Evolutionary conservation across 202 grass and related monocot species (phyloP).

Genomic region (Alloteropsis angusta): DNA sequence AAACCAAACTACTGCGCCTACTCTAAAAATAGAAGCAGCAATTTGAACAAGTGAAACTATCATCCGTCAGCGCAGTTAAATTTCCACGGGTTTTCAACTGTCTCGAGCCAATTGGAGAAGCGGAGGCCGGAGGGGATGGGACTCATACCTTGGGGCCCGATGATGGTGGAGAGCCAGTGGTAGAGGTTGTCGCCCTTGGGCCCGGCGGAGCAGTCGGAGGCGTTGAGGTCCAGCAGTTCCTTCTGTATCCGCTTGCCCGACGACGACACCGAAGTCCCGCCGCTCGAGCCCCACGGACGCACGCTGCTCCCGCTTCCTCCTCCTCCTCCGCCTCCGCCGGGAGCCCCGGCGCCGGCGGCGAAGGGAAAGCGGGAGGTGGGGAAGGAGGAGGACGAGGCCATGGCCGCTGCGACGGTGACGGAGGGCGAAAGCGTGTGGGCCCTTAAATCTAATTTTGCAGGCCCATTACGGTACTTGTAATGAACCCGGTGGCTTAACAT

Average conservation of each 20-base stretch:
- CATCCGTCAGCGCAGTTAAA: background rate
- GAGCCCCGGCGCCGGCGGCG: background rate
- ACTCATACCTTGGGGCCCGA: constrained; percentile 58
- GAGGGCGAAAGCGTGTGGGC: background rate
- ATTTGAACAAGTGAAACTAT: background rate
- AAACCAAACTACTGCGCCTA: background rate
- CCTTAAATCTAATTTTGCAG: background rate
- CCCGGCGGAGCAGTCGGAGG: constrained; percentile 67
- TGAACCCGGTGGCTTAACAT: background rate
- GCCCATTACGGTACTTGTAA: background rate
- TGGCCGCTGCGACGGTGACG: background rate
- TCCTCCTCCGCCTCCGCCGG: background rate
- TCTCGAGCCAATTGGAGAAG: background rate
- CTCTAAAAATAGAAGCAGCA: background rate
- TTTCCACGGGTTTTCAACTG: background rate
- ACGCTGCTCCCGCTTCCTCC: constrained; percentile 25
- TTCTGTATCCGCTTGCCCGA: constrained; percentile 96
- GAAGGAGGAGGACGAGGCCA: constrained; percentile 42
- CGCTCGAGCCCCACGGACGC: constrained; percentile 41
- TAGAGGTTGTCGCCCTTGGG: constrained; percentile 90
- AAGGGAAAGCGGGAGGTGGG: constrained; percentile 32
- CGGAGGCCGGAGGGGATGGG: background rate
- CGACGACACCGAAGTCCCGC: constrained; percentile 53
- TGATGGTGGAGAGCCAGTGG: constrained; percentile 93
- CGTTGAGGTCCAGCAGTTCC: constrained; percentile 75